A percentile compares a stretch with the other conserved stretches of the same genome.
These are phyloP conservation scores for Angophora floribunda DNA, from an alignment of 345 rosid species.

Conservation along the genomic window DNA sequence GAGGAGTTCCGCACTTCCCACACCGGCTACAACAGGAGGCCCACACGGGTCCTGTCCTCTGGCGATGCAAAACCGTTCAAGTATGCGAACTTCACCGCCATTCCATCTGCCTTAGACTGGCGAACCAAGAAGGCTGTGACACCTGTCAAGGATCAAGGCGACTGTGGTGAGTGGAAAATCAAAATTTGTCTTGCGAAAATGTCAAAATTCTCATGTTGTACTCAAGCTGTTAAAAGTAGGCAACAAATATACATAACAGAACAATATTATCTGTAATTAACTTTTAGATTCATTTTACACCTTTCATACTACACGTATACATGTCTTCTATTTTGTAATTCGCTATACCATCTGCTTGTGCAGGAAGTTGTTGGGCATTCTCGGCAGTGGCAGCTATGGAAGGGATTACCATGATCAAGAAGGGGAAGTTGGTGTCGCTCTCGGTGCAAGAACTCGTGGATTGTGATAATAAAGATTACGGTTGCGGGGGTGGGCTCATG, in stretches of 20 bases:
- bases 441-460: constrained; percentile 55
- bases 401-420: constrained; percentile 28
- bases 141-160: constrained; percentile 37
- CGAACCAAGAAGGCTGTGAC: constrained; percentile 23
- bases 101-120: constrained; percentile 26
- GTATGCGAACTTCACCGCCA: constrained; percentile 8
- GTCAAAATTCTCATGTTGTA: neutral
- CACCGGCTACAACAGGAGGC: constrained; percentile 3
- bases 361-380: constrained; percentile 65
- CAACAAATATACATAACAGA: neutral
- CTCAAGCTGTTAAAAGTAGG: neutral
- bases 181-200: neutral
- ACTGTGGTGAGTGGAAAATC: constrained; percentile 17
- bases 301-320: neutral
- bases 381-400: constrained; percentile 50
- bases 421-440: constrained; percentile 28
- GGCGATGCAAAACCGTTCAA: neutral
- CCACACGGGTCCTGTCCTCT: neutral
- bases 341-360: too few relatives aligned
- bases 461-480: constrained; percentile 18
- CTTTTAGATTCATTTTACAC: neutral
- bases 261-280: neutral
- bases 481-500: constrained; percentile 36
- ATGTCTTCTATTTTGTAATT: neutral
- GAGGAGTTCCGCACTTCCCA: constrained; percentile 18